These are phyloP conservation scores for Chrysoporthe puriensis DNA, from an alignment of 2,329 filamentous ascomycete species.

Conservation along the genomic window DNA sequence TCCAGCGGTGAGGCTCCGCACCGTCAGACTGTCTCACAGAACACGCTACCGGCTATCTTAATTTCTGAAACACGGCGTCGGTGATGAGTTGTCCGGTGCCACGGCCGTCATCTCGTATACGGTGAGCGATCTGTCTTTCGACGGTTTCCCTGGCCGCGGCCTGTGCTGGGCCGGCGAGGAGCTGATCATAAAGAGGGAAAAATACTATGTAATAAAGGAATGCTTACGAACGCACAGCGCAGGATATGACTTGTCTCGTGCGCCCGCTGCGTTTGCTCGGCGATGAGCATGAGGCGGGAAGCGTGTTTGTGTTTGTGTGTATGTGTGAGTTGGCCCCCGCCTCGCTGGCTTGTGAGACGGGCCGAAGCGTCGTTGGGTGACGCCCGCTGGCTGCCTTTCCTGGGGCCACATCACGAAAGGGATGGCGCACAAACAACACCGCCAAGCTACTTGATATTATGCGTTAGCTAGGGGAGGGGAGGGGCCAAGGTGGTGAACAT, in stretches of 20 bases:
- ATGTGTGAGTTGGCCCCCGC: neutral
- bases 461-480: neutral
- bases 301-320: neutral
- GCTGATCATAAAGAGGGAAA: too few species aligned
- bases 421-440: too few species aligned
- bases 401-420: neutral
- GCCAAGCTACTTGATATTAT: neutral
- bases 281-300: neutral
- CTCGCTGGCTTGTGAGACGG: slow-evolving; percentile 2
- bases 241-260: too few species aligned
- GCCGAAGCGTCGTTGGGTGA: neutral
- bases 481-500: neutral
- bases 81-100: slow-evolving; percentile 13
- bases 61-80: neutral
- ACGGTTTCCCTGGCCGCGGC: neutral
- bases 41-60: too few species aligned
- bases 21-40: neutral
- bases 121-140: neutral
- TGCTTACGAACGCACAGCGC: neutral
- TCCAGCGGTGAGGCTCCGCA: neutral
- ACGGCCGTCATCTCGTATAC: neutral
- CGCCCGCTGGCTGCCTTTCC: neutral
- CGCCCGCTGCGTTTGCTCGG: too few species aligned
- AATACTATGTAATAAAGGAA: too few species aligned
- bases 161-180: too few species aligned